Evolutionary conservation across 1,139 yeast genomes (phyloP).

Genomic region (Blastobotrys persicus): DNA sequence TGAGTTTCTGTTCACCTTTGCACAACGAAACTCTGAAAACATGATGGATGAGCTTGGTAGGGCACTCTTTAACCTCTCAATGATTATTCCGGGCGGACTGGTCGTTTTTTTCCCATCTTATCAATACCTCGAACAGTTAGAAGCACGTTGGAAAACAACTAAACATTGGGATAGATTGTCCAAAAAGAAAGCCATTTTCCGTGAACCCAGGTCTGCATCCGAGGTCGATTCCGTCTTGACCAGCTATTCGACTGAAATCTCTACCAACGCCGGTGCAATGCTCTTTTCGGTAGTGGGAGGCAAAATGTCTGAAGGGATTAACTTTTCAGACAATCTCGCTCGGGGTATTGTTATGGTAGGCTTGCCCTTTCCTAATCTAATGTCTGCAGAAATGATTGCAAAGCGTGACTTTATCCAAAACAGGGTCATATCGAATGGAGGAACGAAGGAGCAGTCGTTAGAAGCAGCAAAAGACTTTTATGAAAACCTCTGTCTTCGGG

Average conservation of each 20-base stretch:
- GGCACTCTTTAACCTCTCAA: conserved; percentile 45
- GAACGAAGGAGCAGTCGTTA: conserved; percentile 43
- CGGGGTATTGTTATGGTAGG: conserved; percentile 88
- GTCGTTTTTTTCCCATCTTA: conserved; percentile 88
- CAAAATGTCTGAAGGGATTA: conserved; percentile 89
- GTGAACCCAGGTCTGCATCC: conserved; percentile 51
- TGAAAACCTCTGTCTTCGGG: conserved; percentile 87
- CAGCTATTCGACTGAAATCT: conserved; percentile 46
- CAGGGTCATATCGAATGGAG: conserved; percentile 41
- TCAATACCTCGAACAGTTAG: conserved; percentile 55
- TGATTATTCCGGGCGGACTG: conserved; percentile 66
- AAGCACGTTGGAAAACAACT: conserved; percentile 50
- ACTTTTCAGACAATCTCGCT: conserved; percentile 82
- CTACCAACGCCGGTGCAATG: conserved; percentile 52
- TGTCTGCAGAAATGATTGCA: conserved; percentile 79
- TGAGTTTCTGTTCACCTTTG: conserved; percentile 66
- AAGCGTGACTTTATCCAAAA: conserved; percentile 64
- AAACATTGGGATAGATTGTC: conserved; percentile 31
- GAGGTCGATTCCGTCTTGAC: conserved; percentile 46
- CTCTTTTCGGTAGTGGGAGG: conserved; percentile 91
- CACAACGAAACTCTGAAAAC: conserved; percentile 48
- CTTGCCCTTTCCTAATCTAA: conserved; percentile 83
- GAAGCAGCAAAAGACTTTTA: conserved; percentile 59
- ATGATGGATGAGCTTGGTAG: conserved; percentile 57
- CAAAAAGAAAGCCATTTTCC: conserved; percentile 42